These are phyloP conservation scores for Ophiocytium majus DNA, from an alignment of 352 stramenopile genomes.

Conservation along the genomic window DNA sequence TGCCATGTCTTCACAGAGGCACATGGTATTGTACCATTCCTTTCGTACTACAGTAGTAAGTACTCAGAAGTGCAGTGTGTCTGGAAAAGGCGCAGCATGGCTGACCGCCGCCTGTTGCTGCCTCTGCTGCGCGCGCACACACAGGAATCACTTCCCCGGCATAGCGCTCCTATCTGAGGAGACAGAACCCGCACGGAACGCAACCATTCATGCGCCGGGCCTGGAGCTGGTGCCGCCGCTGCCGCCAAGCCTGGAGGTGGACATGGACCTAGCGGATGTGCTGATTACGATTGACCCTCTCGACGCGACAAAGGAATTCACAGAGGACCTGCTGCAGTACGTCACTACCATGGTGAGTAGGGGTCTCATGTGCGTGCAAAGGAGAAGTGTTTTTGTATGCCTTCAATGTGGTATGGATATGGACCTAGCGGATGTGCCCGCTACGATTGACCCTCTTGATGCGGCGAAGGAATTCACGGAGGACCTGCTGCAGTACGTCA, in stretches of 20 bases:
- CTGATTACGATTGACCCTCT: conserved; percentile 57
- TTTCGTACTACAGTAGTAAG: too few relatives aligned
- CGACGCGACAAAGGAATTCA: conserved; percentile 60
- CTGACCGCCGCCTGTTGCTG: too few relatives aligned
- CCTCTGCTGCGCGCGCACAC: too few relatives aligned
- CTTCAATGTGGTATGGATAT: not conserved
- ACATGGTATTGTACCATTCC: too few relatives aligned
- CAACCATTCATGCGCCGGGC: conserved; percentile 9
- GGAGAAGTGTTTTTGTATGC: not conserved
- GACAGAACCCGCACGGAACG: conserved; percentile 48
- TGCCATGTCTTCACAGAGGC: too few relatives aligned
- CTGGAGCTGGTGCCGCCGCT: not conserved
- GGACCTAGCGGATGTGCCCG: conserved; percentile 48
- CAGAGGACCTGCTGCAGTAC: conserved; percentile 58
- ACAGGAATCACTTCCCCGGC: conserved; percentile 50
- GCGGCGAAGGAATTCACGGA: conserved; percentile 60
- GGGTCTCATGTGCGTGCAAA: not conserved
- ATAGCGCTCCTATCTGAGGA: conserved; percentile 57
- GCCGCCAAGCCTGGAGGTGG: conserved; percentile 24
- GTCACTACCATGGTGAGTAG: conserved; percentile 57
- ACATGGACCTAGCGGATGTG: conserved; percentile 51
- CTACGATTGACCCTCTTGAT: conserved; percentile 58
- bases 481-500: conserved; percentile 58
- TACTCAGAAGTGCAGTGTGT: too few relatives aligned
- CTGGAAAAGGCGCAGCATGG: too few relatives aligned